A percentile compares a stretch with the other conserved stretches of the same genome.
phyloP scores from a whole-genome alignment of 805 yeast genomes.

The Candida namnaoensis region DNA sequence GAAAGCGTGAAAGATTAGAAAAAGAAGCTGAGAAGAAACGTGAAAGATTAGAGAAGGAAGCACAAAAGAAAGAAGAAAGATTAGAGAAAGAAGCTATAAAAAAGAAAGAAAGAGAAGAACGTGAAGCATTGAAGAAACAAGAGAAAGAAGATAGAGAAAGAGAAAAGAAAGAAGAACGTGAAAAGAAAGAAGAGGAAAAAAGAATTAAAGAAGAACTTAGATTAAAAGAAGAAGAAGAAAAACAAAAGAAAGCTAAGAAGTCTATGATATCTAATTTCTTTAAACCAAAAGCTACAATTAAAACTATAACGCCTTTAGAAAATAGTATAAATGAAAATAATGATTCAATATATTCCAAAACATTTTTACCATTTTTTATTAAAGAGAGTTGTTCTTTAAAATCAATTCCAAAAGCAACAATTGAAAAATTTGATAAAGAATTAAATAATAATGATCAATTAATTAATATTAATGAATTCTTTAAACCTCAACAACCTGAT shows the following conservation, averaged over 20 bases:
- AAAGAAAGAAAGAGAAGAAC: slow-evolving; percentile 13
- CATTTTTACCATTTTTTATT: slow-evolving; percentile 27
- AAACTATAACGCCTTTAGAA: slow-evolving; percentile 5
- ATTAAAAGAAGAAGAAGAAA: slow-evolving; percentile 20
- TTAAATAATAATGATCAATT: neutral
- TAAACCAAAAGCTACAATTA: slow-evolving; percentile 16
- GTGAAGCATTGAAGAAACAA: slow-evolving; percentile 12
- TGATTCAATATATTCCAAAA: slow-evolving; percentile 21
- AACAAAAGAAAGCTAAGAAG: slow-evolving; percentile 8
- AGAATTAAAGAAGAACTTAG: slow-evolving; percentile 27
- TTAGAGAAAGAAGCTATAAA: slow-evolving; percentile 2
- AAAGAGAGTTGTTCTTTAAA: slow-evolving; percentile 20
- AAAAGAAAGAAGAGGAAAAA: slow-evolving; percentile 26
- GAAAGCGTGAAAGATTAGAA: slow-evolving; percentile 5
- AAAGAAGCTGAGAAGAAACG: slow-evolving; percentile 6
- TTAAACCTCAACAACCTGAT: too few relatives aligned
- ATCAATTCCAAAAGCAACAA: slow-evolving; percentile 1
- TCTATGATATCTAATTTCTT: slow-evolving; percentile 21
- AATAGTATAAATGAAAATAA: neutral
- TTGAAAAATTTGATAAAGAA: slow-evolving; percentile 4
- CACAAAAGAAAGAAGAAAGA: slow-evolving; percentile 11
- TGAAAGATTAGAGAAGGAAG: slow-evolving; percentile 7
- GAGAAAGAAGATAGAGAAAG: slow-evolving; percentile 20
- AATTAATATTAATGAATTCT: too few relatives aligned
- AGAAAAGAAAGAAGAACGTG: slow-evolving; percentile 16